These are phyloP conservation scores for Mortierella sp. DNA, from an alignment of 371 early-diverging fungal genomes.

Conservation along the genomic window DNA sequence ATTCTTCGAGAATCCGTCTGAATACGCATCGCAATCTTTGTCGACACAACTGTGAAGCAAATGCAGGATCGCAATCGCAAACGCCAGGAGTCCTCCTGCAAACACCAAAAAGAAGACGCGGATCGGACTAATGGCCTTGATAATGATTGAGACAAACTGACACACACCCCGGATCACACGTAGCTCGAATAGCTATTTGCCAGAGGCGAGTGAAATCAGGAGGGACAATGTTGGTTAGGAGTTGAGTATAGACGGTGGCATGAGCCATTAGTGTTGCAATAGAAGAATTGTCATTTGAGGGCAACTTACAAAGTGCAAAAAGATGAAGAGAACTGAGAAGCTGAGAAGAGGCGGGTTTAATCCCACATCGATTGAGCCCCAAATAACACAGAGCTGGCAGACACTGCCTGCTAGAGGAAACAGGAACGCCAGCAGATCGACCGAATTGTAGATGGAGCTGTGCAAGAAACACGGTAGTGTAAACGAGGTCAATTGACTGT, in stretches of 20 bases:
- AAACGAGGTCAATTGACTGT: not conserved
- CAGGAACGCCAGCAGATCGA: conserved; percentile 18
- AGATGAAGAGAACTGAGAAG: conserved; percentile 18
- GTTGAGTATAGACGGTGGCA: too few species aligned
- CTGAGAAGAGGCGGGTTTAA: conserved; percentile 14
- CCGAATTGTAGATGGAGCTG: conserved; percentile 21
- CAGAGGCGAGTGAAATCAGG: not conserved
- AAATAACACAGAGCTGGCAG: conserved; percentile 6
- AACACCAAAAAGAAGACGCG: conserved; percentile 24
- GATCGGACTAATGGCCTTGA: conserved; percentile 16
- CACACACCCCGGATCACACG: conserved; percentile 24
- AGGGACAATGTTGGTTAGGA: not conserved
- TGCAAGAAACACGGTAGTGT: not conserved
- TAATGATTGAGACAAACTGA: conserved; percentile 26
- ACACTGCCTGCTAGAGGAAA: conserved; percentile 16
- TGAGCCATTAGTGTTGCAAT: too few species aligned
- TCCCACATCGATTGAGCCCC: too few species aligned
- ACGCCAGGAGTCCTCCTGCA: conserved; percentile 17
- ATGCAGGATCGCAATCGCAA: conserved; percentile 30
- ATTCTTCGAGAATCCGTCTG: conserved; percentile 4
- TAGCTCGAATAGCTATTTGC: conserved; percentile 19
- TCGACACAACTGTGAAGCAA: conserved; percentile 13
- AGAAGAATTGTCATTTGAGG: not conserved
- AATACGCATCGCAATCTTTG: not conserved
- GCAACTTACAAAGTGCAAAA: conserved; percentile 27